Evolutionary conservation across 257 asterid genomes (phyloP), one percentile per base, ranked within the genome.

Genomic region (Ilex aquifolium): DNA sequence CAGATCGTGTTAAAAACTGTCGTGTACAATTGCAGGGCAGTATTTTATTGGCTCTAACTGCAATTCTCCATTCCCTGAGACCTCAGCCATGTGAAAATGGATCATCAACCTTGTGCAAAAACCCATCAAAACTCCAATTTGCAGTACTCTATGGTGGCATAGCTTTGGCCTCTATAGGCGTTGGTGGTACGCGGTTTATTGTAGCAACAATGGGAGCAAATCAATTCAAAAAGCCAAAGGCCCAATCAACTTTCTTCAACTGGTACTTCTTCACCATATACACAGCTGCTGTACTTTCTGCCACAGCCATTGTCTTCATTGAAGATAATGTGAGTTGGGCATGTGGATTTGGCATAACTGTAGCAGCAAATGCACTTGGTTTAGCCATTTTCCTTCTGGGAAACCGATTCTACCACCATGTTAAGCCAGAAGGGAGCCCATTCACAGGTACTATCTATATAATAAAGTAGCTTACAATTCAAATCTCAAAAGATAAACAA

Each of bases 171-270:
- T 67, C 86, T 32, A 61, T 88, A 0, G 95, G 94, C 2, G 74
- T 59, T 11, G 85, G 87, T 7, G 95, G 90, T 13, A 75, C 86
- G 1, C 85, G 86, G 11, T 77, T 65, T 62, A 75, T 79, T 15
- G 11, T 75, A 6, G 77, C 80, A 14, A 75, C 93, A 11, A 80
- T 79, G 65, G 86, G 88, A 27, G 91, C 91, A 6, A 65, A 79
- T 13, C 88, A 84, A 66, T 54, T 79, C 21, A 32, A 68, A 1
- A 66, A 61, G 7, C 71, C 72, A 32, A 63, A 62, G 10, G 74
- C 77, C 15, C 83, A 73, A 16, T 64, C 68, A 2, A 66, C 66
- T 51, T 81, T 58, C 32, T 84, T 84, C 48, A 77, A 77, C 21
- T 79, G 85, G 84, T 84, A 27, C 56, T 79, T 84, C 60, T 59